Percentiles rank a stretch among this genome's conserved stretches.
phyloP scores from a whole-genome alignment of 2,329 filamentous ascomycete species.

The Zalaria obscura region DNA sequence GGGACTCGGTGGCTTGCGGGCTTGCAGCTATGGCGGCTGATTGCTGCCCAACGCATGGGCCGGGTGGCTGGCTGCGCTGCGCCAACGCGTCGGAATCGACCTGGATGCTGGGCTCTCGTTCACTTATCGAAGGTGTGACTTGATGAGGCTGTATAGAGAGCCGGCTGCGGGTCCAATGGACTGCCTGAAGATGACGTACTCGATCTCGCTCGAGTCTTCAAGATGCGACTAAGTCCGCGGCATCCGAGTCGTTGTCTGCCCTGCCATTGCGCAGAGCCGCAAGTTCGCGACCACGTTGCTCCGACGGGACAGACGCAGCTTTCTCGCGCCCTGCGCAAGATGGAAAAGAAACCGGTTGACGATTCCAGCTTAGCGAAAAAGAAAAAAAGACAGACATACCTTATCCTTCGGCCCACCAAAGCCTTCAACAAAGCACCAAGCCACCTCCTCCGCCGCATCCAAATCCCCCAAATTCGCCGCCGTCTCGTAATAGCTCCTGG shows the following conservation, averaged over 20 bases:
- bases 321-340: neutral
- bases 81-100: no score
- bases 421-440: slow-evolving; percentile 93
- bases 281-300: neutral
- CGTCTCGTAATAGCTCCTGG: slow-evolving; percentile 87
- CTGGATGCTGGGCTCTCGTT: no score
- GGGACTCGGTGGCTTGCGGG: no score
- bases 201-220: neutral
- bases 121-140: no score
- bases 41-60: no score
- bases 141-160: no score
- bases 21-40: no score
- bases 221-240: no score
- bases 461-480: slow-evolving; percentile 92
- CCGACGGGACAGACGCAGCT: neutral
- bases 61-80: no score
- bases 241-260: no score
- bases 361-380: neutral
- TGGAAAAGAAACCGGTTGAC: neutral
- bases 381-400: slow-evolving; percentile 41
- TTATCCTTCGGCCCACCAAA: slow-evolving; percentile 97
- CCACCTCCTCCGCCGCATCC: slow-evolving; percentile 94
- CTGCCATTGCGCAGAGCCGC: neutral
- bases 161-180: no score
- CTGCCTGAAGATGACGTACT: neutral